Percentiles rank a stretch among this genome's conserved stretches.
Evolutionary conservation across 2,329 filamentous ascomycete genomes (phyloP).

Genomic region (Pyrenophora graminea): DNA sequence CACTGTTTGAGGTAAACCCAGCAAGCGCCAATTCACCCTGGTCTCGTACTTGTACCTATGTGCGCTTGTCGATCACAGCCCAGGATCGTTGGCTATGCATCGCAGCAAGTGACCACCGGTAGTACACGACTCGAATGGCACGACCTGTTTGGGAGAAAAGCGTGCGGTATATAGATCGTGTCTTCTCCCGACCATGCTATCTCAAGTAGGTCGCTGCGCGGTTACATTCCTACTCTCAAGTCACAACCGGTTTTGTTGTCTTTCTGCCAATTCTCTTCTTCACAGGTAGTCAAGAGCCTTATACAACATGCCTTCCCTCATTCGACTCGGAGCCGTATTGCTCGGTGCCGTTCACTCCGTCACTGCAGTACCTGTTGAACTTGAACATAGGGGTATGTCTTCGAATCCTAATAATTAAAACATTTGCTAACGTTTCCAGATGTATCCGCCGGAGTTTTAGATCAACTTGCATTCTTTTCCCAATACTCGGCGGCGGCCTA

Average conservation of each 20-base stretch:
- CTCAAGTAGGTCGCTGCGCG: not conserved
- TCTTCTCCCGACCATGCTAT: not conserved
- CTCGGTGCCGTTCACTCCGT: constrained; percentile 27
- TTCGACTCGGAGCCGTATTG: constrained; percentile 24
- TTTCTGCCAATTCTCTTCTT: not conserved
- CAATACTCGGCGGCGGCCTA: constrained; percentile 60
- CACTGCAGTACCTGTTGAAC: constrained; percentile 33
- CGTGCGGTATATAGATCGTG: constrained; percentile 4
- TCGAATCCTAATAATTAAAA: not conserved
- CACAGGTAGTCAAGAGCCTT: not conserved
- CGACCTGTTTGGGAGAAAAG: not conserved
- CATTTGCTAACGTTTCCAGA: constrained; percentile 18
- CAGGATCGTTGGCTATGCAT: not conserved
- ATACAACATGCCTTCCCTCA: constrained; percentile 18
- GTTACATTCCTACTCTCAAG: not conserved
- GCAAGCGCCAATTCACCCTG: not conserved
- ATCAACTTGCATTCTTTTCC: constrained; percentile 53
- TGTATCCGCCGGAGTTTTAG: constrained; percentile 48
- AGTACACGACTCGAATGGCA: not conserved
- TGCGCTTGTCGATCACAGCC: constrained; percentile 2
- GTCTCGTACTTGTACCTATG: constrained; percentile 1
- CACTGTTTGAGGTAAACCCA: not conserved
- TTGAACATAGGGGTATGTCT: constrained; percentile 35
- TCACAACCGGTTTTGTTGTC: not conserved
- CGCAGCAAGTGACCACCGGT: not conserved